These are phyloP conservation scores for Hymenoscyphus albidus DNA, from an alignment of 2,329 filamentous ascomycete genomes.

Conservation along the genomic window DNA sequence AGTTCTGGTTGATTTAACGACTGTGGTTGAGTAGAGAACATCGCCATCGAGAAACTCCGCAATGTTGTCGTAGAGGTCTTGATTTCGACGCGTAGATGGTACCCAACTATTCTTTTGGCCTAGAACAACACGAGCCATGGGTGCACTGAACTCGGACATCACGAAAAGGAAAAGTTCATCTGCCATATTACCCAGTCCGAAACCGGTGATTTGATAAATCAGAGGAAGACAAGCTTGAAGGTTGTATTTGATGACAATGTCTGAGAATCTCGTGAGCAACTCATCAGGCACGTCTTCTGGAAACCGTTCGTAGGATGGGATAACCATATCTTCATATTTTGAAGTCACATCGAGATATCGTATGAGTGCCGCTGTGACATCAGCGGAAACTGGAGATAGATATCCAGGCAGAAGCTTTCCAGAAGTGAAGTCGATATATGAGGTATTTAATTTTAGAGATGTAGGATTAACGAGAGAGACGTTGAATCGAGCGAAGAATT, in stretches of 20 bases:
- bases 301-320: slow-evolving; percentile 16
- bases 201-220: slow-evolving; percentile 10
- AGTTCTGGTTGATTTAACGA: slow-evolving; percentile 14
- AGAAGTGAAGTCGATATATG: slow-evolving; percentile 37
- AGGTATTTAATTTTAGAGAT: slow-evolving; percentile 12
- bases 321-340: slow-evolving; percentile 15
- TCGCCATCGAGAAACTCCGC: slow-evolving; percentile 10
- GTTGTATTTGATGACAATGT: slow-evolving; percentile 19
- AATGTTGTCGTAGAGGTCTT: slow-evolving; percentile 14
- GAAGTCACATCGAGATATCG: slow-evolving; percentile 13
- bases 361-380: slow-evolving; percentile 9
- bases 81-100: slow-evolving; percentile 13
- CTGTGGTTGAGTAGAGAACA: slow-evolving; percentile 13
- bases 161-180: slow-evolving; percentile 10
- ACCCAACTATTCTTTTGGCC: slow-evolving; percentile 11
- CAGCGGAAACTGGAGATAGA: slow-evolving; percentile 2
- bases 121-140: slow-evolving; percentile 10
- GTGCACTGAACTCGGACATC: slow-evolving; percentile 13
- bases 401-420: slow-evolving; percentile 6
- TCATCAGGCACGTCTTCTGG: slow-evolving; percentile 18
- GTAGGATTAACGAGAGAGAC: slow-evolving; percentile 27
- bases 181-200: slow-evolving; percentile 4
- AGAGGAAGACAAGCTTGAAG: slow-evolving; percentile 9
- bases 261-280: slow-evolving; percentile 17
- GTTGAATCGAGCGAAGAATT: slow-evolving; percentile 34